Evolutionary conservation across 2,329 filamentous ascomycete species (phyloP), one percentile per base, ranked within the genome.

Genomic region (Colletotrichum orchidophilum): DNA sequence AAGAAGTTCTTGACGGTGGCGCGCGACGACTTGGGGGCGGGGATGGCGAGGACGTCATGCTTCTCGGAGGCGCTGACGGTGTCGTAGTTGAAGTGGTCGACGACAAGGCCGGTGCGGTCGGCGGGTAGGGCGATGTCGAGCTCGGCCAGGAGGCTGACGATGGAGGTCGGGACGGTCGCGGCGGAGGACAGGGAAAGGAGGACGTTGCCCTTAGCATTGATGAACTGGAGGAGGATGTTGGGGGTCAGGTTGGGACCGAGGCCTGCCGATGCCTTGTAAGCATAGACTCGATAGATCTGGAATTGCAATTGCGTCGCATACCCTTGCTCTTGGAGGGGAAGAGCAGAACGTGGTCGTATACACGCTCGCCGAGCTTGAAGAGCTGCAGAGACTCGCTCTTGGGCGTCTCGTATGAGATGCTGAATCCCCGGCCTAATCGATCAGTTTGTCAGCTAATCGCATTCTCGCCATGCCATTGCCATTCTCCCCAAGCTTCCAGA

Each of bases 31-130:
- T 85, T 83, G 4, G 95, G 93, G 42, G 90, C 87, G 53, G 93
- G 89, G 62, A 98, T 84, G 33, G 98, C 87, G 54, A 99, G 86
- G 33, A 97, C 93, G 82, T 98, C 94, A 83, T 99, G 96, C 78
- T 91, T 89, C 74, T 98, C 95, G 60, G 91, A 79, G 5, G 96
- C 92, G 50, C 92, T 94, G 35, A 88, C 76, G 67, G 88, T 87
- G 78, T 98, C 96, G 83, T 96, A 96, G 85, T 94, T 93, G 90
- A 98, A 98, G 86, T 99, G 96, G 83, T 98, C 96, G 73, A 98
- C 92, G 6, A 97, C 92, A 69, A 96, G 86, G 68, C 94, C 91
- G 66, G 92, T 94, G 78, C 95, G 94, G 82, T 97, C 96, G 42
- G 90, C 84, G 49, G 96, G 94, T n/a, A 98, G 89, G 75, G 91